Conservation (phyloP, 331 rosid species). For the Malus hybrid region DNA sequence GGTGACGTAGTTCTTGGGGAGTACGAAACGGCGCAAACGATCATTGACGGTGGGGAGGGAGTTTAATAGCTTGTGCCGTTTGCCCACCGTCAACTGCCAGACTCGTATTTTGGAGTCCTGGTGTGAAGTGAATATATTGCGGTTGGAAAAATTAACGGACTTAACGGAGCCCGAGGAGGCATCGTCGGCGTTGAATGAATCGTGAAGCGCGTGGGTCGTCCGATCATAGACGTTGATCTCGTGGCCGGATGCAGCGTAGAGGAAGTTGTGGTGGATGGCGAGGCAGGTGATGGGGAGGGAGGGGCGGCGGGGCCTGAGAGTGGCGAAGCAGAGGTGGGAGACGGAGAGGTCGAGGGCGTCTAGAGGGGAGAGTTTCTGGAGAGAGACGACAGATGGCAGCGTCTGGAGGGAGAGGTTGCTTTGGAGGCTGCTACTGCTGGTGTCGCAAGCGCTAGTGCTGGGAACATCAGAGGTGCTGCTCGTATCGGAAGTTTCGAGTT, state of each 20-base stretch:
- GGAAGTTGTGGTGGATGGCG: slow-evolving; percentile 14
- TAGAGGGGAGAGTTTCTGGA: slow-evolving; percentile 42
- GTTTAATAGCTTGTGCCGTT: slow-evolving; percentile 16
- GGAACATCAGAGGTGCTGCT: slow-evolving; percentile 25
- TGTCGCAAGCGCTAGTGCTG: slow-evolving; percentile 9
- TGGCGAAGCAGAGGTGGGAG: slow-evolving; percentile 25
- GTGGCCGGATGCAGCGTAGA: slow-evolving; percentile 38
- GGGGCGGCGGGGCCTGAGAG: neutral
- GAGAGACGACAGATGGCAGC: slow-evolving; percentile 74
- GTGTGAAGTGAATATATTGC: slow-evolving; percentile 34
- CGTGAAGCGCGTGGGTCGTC: neutral
- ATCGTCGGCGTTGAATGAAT: slow-evolving; percentile 17
- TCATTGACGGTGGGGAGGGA: slow-evolving; percentile 41
- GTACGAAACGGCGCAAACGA: slow-evolving; percentile 27
- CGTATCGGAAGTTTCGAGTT: slow-evolving; percentile 17
- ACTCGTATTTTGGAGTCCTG: slow-evolving; percentile 44
- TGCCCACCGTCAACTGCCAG: slow-evolving; percentile 18
- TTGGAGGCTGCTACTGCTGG: slow-evolving; percentile 27
- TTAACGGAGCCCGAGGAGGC: slow-evolving; percentile 40
- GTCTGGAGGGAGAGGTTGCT: slow-evolving; percentile 67
- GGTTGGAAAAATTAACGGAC: slow-evolving; percentile 23
- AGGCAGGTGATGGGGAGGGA: slow-evolving; percentile 26
- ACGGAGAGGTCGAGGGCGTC: slow-evolving; percentile 16
- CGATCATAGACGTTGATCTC: slow-evolving; percentile 39
- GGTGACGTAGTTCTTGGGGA: slow-evolving; percentile 37